phyloP scores from a whole-genome alignment of 371 early-diverging fungal species.

The Rhizopus arrhizus region DNA sequence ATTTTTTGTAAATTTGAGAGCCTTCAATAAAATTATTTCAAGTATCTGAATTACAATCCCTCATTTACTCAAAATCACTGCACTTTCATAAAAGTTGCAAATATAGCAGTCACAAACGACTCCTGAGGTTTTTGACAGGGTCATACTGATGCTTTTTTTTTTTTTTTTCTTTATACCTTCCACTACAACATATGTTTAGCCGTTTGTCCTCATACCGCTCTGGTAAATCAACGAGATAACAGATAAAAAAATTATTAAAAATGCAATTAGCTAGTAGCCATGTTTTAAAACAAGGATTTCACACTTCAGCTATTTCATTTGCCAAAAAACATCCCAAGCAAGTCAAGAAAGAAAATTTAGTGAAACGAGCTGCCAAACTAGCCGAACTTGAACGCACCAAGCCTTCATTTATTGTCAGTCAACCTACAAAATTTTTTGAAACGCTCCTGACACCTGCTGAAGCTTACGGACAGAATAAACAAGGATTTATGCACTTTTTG shows the following conservation, averaged over 20 bases:
- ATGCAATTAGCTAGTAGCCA: background rate
- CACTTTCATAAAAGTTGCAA: too few species aligned
- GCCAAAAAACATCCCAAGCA: constrained; percentile 58
- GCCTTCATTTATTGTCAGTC: constrained; percentile 49
- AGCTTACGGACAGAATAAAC: constrained; percentile 28
- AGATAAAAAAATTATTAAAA: background rate
- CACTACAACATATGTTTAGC: background rate
- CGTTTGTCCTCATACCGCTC: background rate
- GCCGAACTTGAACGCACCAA: constrained; percentile 50
- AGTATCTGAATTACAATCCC: too few species aligned
- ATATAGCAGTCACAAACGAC: constrained; percentile 3
- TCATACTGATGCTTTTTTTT: background rate
- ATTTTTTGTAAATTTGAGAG: too few species aligned
- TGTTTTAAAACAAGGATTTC: constrained; percentile 37
- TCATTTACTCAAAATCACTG: too few species aligned
- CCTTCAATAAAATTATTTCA: too few species aligned
- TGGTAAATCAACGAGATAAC: constrained; percentile 1
- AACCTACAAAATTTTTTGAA: constrained; percentile 44
- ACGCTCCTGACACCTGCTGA: constrained; percentile 48
- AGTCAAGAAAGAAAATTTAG: constrained; percentile 55
- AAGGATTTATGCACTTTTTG: constrained; percentile 57
- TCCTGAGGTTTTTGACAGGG: constrained; percentile 7
- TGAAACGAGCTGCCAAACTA: constrained; percentile 41
- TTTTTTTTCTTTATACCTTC: background rate
- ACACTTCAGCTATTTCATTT: constrained; percentile 36